A percentile compares a stretch with the other conserved stretches of the same genome.
Conservation (phyloP, 164 flowering plant genomes). For the Kalanchoe fedtschenkoi region DNA sequence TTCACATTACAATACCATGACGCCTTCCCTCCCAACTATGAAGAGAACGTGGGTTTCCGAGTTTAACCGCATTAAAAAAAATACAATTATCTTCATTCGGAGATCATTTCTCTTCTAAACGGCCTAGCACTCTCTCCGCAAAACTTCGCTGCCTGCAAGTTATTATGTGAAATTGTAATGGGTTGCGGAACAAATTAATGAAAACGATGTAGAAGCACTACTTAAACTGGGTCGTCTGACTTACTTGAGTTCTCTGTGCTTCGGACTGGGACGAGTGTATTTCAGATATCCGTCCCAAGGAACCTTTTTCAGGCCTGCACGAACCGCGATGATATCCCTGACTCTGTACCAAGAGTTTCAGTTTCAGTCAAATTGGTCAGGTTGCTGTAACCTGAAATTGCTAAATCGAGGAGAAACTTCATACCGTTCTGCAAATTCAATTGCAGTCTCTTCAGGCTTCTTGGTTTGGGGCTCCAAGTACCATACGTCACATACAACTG, state of each 20-base stretch:
- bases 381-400: background rate
- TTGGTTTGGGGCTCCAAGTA: conserved; percentile 90
- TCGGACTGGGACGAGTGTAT: conserved; percentile 90
- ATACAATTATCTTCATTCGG: background rate
- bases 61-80: background rate
- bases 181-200: background rate
- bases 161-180: background rate
- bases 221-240: conserved; percentile 9
- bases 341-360: conserved; percentile 46
- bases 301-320: conserved; percentile 91
- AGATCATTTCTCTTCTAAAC: conserved; percentile 19
- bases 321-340: conserved; percentile 70
- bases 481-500: conserved; percentile 99
- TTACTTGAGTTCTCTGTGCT: conserved; percentile 74
- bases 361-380: background rate
- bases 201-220: background rate
- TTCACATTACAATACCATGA: background rate
- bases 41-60: background rate
- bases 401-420: background rate
- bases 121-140: conserved; percentile 49
- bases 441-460: conserved; percentile 82
- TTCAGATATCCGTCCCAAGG: conserved; percentile 99
- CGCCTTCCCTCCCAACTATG: background rate
- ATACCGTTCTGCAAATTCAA: conserved; percentile 93
- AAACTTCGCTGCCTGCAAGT: conserved; percentile 58